Evolutionary conservation across 495 filamentous ascomycete species (phyloP).

Genomic region (Penicillium manginii): DNA sequence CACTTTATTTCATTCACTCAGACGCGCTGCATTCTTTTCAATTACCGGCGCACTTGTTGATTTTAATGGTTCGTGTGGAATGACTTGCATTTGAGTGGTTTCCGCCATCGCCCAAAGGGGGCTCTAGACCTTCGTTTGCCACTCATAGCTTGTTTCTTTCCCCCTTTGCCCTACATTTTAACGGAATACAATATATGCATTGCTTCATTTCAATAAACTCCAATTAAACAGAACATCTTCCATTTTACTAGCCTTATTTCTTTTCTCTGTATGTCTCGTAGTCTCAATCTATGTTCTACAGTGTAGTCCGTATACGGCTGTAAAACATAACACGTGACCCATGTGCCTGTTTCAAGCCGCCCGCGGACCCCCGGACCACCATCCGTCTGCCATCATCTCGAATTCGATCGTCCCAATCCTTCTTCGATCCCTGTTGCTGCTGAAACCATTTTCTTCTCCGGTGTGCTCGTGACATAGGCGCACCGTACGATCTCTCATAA

Average conservation of each 20-base stretch:
- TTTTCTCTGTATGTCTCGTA: not conserved
- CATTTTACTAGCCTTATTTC: not conserved
- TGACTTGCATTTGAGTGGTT: slow-evolving; percentile 28
- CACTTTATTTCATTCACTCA: slow-evolving; percentile 15
- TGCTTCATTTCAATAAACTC: slow-evolving; percentile 22
- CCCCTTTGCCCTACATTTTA: slow-evolving; percentile 16
- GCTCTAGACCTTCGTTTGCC: slow-evolving; percentile 32
- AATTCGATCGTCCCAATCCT: slow-evolving; percentile 1
- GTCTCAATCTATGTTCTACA: too few relatives aligned
- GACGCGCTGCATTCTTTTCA: slow-evolving; percentile 33
- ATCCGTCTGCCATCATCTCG: not conserved
- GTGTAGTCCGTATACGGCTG: too few relatives aligned
- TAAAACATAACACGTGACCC: slow-evolving; percentile 9
- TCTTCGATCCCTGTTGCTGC: not conserved
- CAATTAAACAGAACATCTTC: not conserved
- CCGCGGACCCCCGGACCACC: slow-evolving; percentile 8
- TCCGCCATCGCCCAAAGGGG: slow-evolving; percentile 20
- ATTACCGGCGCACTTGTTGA: slow-evolving; percentile 32
- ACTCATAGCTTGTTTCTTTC: slow-evolving; percentile 32
- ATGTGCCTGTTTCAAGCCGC: slow-evolving; percentile 5
- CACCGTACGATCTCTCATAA: slow-evolving; percentile 34
- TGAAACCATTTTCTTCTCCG: not conserved
- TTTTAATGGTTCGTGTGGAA: slow-evolving; percentile 37
- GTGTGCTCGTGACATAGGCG: slow-evolving; percentile 25
- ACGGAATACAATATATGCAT: slow-evolving; percentile 38